Evolutionary conservation across 768 basidiomycete species (phyloP).

Genomic region (Thelephora aurantiotincta): DNA sequence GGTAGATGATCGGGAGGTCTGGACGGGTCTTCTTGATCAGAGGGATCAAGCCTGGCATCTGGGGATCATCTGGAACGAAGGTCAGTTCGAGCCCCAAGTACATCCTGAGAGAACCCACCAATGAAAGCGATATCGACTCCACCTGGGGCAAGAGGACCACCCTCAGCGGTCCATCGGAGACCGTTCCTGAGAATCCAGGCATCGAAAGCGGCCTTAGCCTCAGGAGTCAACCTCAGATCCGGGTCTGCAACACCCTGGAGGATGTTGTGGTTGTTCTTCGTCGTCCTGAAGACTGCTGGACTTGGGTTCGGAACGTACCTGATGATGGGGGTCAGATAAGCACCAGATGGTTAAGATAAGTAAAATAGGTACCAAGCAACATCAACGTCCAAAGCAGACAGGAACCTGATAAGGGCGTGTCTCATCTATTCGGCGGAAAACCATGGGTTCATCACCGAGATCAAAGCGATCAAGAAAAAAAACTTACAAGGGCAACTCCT

Average conservation of each 20-base stretch:
- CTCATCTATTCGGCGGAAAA: slow-evolving; percentile 49
- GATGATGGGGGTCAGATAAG: slow-evolving; percentile 5
- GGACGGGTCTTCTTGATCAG: slow-evolving; percentile 78
- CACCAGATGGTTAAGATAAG: not conserved
- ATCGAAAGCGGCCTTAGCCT: slow-evolving; percentile 69
- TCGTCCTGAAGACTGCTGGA: slow-evolving; percentile 83
- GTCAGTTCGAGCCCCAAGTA: slow-evolving; percentile 3
- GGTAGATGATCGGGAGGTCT: slow-evolving; percentile 79
- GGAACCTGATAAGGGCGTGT: slow-evolving; percentile 83
- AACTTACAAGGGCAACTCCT: slow-evolving; percentile 80
- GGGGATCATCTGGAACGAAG: slow-evolving; percentile 54
- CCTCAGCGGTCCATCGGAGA: slow-evolving; percentile 74
- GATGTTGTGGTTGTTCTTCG: slow-evolving; percentile 93
- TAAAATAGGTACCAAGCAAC: slow-evolving; percentile 46
- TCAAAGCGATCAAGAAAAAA: slow-evolving; percentile 11
- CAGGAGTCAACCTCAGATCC: slow-evolving; percentile 61
- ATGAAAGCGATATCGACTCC: slow-evolving; percentile 85
- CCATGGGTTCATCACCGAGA: slow-evolving; percentile 11
- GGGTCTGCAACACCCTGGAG: slow-evolving; percentile 84
- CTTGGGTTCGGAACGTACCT: slow-evolving; percentile 87
- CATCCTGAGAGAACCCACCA: slow-evolving; percentile 26
- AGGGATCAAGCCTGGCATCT: slow-evolving; percentile 90
- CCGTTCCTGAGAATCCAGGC: slow-evolving; percentile 88
- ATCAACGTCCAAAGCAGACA: slow-evolving; percentile 68
- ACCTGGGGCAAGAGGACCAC: slow-evolving; percentile 71